phyloP scores from a whole-genome alignment of 352 stramenopile species.

The Phytopythium ostracodes region DNA sequence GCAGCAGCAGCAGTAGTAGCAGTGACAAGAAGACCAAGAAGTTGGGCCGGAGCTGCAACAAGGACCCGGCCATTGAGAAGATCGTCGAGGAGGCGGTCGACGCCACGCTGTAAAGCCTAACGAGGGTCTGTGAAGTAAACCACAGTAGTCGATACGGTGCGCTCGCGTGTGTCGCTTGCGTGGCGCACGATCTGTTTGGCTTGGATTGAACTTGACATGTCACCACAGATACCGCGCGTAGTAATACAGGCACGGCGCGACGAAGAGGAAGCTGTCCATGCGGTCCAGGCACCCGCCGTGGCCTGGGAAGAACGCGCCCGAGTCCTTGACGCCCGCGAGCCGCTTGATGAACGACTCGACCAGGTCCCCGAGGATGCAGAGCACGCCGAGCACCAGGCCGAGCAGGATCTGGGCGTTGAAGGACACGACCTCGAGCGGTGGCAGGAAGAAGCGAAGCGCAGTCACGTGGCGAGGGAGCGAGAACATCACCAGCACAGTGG shows the following conservation, averaged over 20 bases:
- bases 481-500: constrained; percentile 46
- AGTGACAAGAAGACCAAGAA: constrained; percentile 13
- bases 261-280: constrained; percentile 77
- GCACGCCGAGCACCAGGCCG: constrained; percentile 38
- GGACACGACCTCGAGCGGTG: constrained; percentile 21
- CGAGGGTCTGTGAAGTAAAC: background rate
- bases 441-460: constrained; percentile 16
- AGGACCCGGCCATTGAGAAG: constrained; percentile 24
- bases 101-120: constrained; percentile 33
- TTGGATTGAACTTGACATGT: background rate
- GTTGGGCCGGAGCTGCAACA: constrained; percentile 12
- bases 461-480: constrained; percentile 15
- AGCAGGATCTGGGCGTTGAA: constrained; percentile 36
- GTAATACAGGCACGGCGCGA: constrained; percentile 54
- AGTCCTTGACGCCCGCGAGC: constrained; percentile 66
- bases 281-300: constrained; percentile 76
- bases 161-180: background rate
- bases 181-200: background rate
- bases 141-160: background rate
- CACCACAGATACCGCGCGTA: constrained; percentile 1
- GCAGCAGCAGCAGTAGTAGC: constrained; percentile 9
- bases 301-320: constrained; percentile 62
- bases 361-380: constrained; percentile 65
- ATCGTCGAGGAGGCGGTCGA: constrained; percentile 56
- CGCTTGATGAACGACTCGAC: constrained; percentile 72